phyloP scores from a whole-genome alignment of 169 alveolate species.

The Plasmodium fragile region DNA sequence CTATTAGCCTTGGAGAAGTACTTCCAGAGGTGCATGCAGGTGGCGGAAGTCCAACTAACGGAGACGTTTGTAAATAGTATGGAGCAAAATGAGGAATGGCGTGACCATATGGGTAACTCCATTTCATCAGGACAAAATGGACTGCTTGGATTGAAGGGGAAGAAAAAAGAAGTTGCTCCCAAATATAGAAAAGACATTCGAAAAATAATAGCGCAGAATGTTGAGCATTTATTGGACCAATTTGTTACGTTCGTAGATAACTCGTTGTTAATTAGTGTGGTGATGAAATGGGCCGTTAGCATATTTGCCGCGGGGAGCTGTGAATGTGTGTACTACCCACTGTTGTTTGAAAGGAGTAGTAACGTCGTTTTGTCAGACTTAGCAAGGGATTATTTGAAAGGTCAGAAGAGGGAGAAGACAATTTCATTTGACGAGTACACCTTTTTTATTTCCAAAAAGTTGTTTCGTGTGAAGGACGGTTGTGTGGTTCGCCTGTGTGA shows the following conservation, averaged over 20 bases:
- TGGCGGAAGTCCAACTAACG: not conserved
- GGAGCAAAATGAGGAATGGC: not conserved
- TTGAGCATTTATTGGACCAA: slow-evolving; percentile 36
- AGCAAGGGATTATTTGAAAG: slow-evolving; percentile 30
- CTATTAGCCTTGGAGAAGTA: slow-evolving; percentile 24
- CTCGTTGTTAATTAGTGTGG: slow-evolving; percentile 17
- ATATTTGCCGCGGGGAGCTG: slow-evolving; percentile 25
- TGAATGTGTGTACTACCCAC: slow-evolving; percentile 24
- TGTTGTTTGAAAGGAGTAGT: slow-evolving; percentile 27
- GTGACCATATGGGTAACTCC: not conserved
- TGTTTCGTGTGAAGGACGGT: not conserved
- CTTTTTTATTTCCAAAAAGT: slow-evolving; percentile 29
- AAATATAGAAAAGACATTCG: not conserved
- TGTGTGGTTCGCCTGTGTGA: not conserved
- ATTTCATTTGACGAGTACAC: slow-evolving; percentile 42
- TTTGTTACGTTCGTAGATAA: slow-evolving; percentile 23
- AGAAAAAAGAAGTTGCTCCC: not conserved
- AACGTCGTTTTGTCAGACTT: slow-evolving; percentile 41
- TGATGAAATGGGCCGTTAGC: slow-evolving; percentile 44
- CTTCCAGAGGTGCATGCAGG: slow-evolving; percentile 11
- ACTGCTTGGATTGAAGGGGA: not conserved
- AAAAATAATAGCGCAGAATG: slow-evolving; percentile 23
- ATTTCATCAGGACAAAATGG: not conserved
- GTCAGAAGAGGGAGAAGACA: slow-evolving; percentile 17
- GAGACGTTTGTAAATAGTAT: not conserved